Conservation (phyloP, 495 filamentous ascomycete genomes). For the Penicillium bovifimosum region DNA sequence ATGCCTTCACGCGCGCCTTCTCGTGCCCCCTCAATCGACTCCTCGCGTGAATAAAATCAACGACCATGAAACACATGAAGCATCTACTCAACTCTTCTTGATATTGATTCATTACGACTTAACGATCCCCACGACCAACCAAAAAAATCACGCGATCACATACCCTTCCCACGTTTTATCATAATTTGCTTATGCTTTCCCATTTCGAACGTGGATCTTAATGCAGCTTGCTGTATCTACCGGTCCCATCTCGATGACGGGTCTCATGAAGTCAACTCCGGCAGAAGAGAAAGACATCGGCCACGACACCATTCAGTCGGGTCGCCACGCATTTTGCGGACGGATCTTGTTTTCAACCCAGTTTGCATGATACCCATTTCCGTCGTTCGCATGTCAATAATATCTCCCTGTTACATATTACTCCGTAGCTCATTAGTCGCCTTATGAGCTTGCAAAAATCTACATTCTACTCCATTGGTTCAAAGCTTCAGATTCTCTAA, state of each 20-base stretch:
- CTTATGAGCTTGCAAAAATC: not conserved
- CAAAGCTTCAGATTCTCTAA: too few species aligned
- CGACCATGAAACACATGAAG: not conserved
- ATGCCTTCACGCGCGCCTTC: conserved; percentile 18
- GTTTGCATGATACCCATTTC: conserved; percentile 9
- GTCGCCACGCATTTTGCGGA: conserved; percentile 1
- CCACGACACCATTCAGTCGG: not conserved
- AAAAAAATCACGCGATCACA: conserved; percentile 12
- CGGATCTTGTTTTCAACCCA: not conserved
- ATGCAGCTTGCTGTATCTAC: not conserved
- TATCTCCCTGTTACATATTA: not conserved
- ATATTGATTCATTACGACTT: conserved; percentile 16
- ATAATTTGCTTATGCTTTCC: conserved; percentile 5
- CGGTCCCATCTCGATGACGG: conserved; percentile 1
- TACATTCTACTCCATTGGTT: too few species aligned
- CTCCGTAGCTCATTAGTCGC: not conserved
- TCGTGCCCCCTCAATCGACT: conserved; percentile 19
- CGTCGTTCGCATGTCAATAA: not conserved
- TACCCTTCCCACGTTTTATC: conserved; percentile 5
- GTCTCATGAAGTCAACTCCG: conserved; percentile 1
- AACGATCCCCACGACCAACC: conserved; percentile 19
- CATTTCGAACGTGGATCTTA: not conserved
- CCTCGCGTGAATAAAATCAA: conserved; percentile 16
- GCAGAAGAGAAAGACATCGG: not conserved
- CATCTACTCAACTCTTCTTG: not conserved